Percentiles rank a stretch among this genome's conserved stretches.
Evolutionary conservation across 139 green algal species (phyloP).

Genomic region (Diplosphaera chodatii): DNA sequence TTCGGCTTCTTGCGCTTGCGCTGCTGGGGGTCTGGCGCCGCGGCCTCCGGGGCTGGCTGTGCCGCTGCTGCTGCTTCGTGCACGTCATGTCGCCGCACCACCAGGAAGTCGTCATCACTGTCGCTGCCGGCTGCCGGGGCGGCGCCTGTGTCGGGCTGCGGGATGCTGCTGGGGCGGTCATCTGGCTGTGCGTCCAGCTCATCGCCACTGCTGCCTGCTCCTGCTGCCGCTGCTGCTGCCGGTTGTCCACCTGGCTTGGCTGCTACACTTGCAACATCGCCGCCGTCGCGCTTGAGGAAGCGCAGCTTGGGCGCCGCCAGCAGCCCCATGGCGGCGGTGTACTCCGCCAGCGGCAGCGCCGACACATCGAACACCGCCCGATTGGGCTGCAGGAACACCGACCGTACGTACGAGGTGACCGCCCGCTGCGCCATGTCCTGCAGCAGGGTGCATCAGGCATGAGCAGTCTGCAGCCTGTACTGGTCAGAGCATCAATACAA

Average conservation of each 20-base stretch:
- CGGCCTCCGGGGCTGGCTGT: slow-evolving; percentile 4
- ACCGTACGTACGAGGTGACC: slow-evolving; percentile 82
- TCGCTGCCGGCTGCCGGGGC: not conserved
- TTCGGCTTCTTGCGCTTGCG: slow-evolving; percentile 66
- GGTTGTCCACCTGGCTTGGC: slow-evolving; percentile 1
- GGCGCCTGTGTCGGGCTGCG: no score
- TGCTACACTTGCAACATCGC: slow-evolving; percentile 12
- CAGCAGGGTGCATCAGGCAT: no score
- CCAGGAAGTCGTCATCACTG: slow-evolving; percentile 42
- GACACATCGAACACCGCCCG: slow-evolving; percentile 77
- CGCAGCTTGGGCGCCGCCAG: slow-evolving; percentile 70
- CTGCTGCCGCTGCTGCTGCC: slow-evolving; percentile 9
- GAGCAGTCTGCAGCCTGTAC: not conserved
- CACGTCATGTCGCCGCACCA: slow-evolving; percentile 37
- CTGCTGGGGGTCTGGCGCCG: not conserved
- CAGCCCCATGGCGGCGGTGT: slow-evolving; percentile 73
- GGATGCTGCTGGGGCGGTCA: not conserved
- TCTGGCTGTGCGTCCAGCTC: no score
- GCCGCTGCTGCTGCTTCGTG: slow-evolving; percentile 24
- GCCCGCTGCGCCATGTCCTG: slow-evolving; percentile 81
- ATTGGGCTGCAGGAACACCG: slow-evolving; percentile 79
- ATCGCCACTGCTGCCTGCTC: slow-evolving; percentile 1
- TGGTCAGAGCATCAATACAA: not conserved
- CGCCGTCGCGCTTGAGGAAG: slow-evolving; percentile 55
- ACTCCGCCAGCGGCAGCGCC: slow-evolving; percentile 64